These are phyloP conservation scores for Tuber melanosporum DNA, from an alignment of 495 filamentous ascomycete genomes.

Conservation along the genomic window DNA sequence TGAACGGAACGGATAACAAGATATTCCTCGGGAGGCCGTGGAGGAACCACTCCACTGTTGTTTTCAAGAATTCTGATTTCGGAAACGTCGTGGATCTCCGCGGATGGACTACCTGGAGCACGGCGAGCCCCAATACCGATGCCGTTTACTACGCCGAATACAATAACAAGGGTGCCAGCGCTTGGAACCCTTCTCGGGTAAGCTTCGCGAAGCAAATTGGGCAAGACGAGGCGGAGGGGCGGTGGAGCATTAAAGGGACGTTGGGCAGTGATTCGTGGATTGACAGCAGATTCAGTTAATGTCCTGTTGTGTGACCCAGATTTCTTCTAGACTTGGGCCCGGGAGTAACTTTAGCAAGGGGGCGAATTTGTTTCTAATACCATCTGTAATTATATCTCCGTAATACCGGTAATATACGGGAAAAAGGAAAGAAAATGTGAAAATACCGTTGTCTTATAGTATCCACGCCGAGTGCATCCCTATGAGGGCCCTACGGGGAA, in stretches of 20 bases:
- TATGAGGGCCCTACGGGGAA: not conserved
- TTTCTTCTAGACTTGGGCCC: not conserved
- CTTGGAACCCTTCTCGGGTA: slow-evolving; percentile 51
- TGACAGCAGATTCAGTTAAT: slow-evolving; percentile 21
- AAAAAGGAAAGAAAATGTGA: not conserved
- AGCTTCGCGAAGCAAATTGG: slow-evolving; percentile 46
- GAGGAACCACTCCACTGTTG: slow-evolving; percentile 54
- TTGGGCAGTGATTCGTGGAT: slow-evolving; percentile 24
- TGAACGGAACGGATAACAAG: slow-evolving; percentile 46
- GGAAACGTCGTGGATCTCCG: slow-evolving; percentile 53
- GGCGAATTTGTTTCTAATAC: not conserved
- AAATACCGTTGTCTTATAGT: not conserved
- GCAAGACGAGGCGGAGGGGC: slow-evolving; percentile 19
- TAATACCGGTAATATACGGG: not conserved
- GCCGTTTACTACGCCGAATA: slow-evolving; percentile 57
- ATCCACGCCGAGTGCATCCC: not conserved
- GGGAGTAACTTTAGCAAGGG: not conserved
- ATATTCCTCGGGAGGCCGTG: slow-evolving; percentile 63
- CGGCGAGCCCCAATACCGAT: slow-evolving; percentile 47
- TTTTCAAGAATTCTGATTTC: slow-evolving; percentile 56
- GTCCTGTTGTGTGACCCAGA: not conserved
- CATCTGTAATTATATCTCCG: not conserved
- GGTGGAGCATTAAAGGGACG: slow-evolving; percentile 25
- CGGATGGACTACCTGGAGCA: slow-evolving; percentile 56
- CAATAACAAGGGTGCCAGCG: slow-evolving; percentile 53